A percentile compares a stretch with the other conserved stretches of the same genome.
Conservation (phyloP, 2,329 filamentous ascomycete species). For the Pseudonectria buxi region DNA sequence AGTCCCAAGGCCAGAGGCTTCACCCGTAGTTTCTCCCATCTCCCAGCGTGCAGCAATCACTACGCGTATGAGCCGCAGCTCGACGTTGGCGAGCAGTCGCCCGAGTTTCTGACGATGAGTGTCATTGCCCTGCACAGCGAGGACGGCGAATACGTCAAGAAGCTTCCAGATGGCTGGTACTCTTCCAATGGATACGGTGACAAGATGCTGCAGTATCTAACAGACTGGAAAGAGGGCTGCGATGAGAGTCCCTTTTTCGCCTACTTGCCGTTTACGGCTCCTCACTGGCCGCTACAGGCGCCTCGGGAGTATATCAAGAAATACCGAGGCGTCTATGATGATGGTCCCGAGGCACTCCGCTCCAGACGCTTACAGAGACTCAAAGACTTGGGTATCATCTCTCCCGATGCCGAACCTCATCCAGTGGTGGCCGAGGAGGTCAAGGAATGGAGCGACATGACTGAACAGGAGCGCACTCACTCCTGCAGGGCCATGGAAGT, state of each 20-base stretch:
- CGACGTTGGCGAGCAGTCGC: constrained; percentile 6
- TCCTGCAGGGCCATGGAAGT: constrained; percentile 52
- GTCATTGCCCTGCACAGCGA: constrained; percentile 13
- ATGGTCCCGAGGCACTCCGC: constrained; percentile 51
- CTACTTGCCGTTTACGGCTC: constrained; percentile 44
- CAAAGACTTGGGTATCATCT: constrained; percentile 49
- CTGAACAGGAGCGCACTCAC: constrained; percentile 36
- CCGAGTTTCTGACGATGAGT: constrained; percentile 12
- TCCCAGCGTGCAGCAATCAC: constrained; percentile 54
- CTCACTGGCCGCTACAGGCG: constrained; percentile 58
- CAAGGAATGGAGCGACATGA: constrained; percentile 40
- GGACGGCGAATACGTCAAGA: constrained; percentile 10
- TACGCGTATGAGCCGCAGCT: constrained; percentile 23
- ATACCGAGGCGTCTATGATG: constrained; percentile 54
- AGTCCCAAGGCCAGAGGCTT: constrained; percentile 38
- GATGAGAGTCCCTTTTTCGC: constrained; percentile 22
- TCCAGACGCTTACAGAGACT: constrained; percentile 44
- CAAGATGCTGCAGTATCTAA: constrained; percentile 36
- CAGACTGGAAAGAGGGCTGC: constrained; percentile 18
- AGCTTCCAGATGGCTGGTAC: constrained; percentile 36
- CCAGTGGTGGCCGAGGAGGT: constrained; percentile 33
- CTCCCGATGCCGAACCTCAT: constrained; percentile 41
- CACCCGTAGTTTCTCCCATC: constrained; percentile 49
- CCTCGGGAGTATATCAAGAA: constrained; percentile 47
- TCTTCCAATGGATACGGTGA: constrained; percentile 39